Evolutionary conservation across 164 flowering plant genomes (phyloP).

Genomic region (Houttuynia cordata): DNA sequence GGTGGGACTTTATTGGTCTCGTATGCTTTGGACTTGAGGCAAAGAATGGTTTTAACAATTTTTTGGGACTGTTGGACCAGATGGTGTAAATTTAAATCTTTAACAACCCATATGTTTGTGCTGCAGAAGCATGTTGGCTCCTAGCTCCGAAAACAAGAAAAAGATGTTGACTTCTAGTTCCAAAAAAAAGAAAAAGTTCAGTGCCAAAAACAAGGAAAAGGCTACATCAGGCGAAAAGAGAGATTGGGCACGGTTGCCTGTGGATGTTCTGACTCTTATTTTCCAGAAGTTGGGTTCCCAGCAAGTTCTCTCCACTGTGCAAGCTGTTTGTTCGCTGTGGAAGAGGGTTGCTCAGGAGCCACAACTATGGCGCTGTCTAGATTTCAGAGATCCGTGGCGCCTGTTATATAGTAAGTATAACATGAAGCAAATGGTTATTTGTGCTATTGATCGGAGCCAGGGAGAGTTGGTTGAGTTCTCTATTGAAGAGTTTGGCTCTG

Average conservation of each 20-base stretch:
- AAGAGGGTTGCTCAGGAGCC: not conserved
- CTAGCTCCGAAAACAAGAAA: too few species aligned
- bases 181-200: too few species aligned
- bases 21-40: too few species aligned
- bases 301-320: slow-evolving; percentile 1
- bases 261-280: slow-evolving; percentile 2
- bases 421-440: slow-evolving; percentile 21
- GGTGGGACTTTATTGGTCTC: too few species aligned
- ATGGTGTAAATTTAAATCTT: too few species aligned
- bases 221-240: not conserved
- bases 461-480: slow-evolving; percentile 37
- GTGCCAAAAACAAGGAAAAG: too few species aligned
- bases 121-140: too few species aligned
- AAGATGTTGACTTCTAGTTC: too few species aligned
- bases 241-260: slow-evolving; percentile 3
- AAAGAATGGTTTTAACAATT: too few species aligned
- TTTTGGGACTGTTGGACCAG: too few species aligned
- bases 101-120: too few species aligned
- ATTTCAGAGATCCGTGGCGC: not conserved
- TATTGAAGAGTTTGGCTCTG: slow-evolving; percentile 18
- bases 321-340: slow-evolving; percentile 2
- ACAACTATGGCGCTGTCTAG: slow-evolving; percentile 2
- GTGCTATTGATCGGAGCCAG: slow-evolving; percentile 40
- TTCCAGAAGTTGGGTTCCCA: not conserved
- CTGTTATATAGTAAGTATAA: slow-evolving; percentile 3